Evolutionary conservation across 768 basidiomycete species (phyloP).

Genomic region (Lentinula aciculospora): DNA sequence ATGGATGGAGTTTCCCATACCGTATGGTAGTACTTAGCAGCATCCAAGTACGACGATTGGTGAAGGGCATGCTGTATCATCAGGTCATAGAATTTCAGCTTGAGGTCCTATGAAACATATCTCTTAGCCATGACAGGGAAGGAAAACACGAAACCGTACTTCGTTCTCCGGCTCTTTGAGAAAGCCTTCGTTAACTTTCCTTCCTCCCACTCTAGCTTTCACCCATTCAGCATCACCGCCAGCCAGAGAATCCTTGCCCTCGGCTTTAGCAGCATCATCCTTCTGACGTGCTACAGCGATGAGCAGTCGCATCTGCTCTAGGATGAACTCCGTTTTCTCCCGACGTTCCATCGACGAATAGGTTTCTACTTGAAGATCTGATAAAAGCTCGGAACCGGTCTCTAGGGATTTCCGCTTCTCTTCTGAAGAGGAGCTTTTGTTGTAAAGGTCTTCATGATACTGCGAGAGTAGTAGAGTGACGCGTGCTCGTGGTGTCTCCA

Average conservation of each 20-base stretch:
- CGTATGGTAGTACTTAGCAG: constrained; percentile 92
- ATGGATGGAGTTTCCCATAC: constrained; percentile 97
- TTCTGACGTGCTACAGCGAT: constrained; percentile 72
- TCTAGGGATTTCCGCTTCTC: constrained; percentile 58
- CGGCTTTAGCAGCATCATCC: constrained; percentile 50
- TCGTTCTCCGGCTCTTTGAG: constrained; percentile 86
- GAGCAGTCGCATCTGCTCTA: constrained; percentile 95
- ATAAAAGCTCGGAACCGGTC: constrained; percentile 86
- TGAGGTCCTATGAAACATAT: constrained; percentile 63
- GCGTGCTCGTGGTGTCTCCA: constrained; percentile 94
- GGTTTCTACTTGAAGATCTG: constrained; percentile 96
- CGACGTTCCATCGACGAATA: constrained; percentile 97
- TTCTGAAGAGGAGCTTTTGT: constrained; percentile 35
- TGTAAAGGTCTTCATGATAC: constrained; percentile 73
- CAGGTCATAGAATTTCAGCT: constrained; percentile 92
- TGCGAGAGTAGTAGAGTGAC: constrained; percentile 84
- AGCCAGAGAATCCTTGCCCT: constrained; percentile 50
- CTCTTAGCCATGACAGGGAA: too few relatives aligned
- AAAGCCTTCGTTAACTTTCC: constrained; percentile 93
- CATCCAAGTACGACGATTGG: constrained; percentile 82
- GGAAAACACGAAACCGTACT: constrained; percentile 33
- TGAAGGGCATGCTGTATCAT: constrained; percentile 95
- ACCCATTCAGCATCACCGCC: constrained; percentile 90
- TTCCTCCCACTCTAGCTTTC: constrained; percentile 83
- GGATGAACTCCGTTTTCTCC: constrained; percentile 97